Conservation (phyloP, 176 grass and related monocot genomes). For the Carex kokanica region DNA sequence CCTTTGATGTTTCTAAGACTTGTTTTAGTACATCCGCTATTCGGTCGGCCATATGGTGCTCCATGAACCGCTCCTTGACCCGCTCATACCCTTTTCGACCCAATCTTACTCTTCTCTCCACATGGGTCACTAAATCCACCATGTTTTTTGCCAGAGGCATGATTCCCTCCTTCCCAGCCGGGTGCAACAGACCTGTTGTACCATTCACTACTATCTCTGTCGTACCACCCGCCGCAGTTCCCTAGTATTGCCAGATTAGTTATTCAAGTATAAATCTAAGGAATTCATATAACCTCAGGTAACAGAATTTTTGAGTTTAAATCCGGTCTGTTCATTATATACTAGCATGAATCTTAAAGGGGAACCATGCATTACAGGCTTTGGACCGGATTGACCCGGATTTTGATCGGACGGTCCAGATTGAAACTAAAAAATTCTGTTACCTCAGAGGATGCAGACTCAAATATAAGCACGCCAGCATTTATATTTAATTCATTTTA, state of each 20-base stretch:
- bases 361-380: too few species aligned
- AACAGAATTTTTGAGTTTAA: too few species aligned
- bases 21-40: slow-evolving; percentile 48
- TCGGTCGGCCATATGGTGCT: slow-evolving; percentile 79
- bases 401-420: too few species aligned
- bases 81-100: slow-evolving; percentile 68
- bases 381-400: too few species aligned
- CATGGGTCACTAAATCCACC: slow-evolving; percentile 50
- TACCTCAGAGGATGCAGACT: too few species aligned
- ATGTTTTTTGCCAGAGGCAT: slow-evolving; percentile 69
- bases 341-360: too few species aligned
- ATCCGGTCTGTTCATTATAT: too few species aligned
- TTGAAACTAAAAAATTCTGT: too few species aligned
- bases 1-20: slow-evolving; percentile 19
- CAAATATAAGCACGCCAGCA: not conserved
- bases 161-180: slow-evolving; percentile 76
- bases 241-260: slow-evolving; percentile 35
- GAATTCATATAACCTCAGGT: too few species aligned
- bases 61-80: slow-evolving; percentile 80
- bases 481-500: not conserved
- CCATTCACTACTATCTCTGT: slow-evolving; percentile 75
- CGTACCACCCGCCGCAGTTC: slow-evolving; percentile 84
- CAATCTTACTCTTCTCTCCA: slow-evolving; percentile 55
- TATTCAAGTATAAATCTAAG: not conserved
- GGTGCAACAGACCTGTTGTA: slow-evolving; percentile 76